A percentile compares a stretch with the other conserved stretches of the same genome.
phyloP scores from a whole-genome alignment of 805 yeast genomes.

The Zygosaccharomyces pseudorouxii region DNA sequence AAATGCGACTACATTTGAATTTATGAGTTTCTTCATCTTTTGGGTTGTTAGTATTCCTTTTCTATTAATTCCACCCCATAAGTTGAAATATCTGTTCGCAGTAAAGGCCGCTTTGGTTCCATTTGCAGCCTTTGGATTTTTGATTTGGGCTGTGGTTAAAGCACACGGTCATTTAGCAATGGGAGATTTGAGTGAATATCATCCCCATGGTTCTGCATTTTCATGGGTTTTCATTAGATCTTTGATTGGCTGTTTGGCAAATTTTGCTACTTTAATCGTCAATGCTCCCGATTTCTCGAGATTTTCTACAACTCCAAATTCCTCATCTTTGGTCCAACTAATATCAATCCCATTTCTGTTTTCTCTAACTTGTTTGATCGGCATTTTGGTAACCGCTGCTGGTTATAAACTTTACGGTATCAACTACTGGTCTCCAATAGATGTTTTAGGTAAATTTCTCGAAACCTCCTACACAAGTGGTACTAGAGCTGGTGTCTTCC shows the following conservation, averaged over 20 bases:
- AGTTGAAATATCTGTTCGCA: slow-evolving; percentile 77
- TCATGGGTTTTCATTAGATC: slow-evolving; percentile 70
- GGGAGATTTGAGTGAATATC: slow-evolving; percentile 21
- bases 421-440: slow-evolving; percentile 47
- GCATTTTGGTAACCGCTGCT: slow-evolving; percentile 76
- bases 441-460: slow-evolving; percentile 50
- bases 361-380: slow-evolving; percentile 71
- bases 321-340: slow-evolving; percentile 48
- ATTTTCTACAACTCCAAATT: slow-evolving; percentile 51
- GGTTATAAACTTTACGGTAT: slow-evolving; percentile 39
- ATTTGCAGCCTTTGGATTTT: slow-evolving; percentile 74
- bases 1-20: slow-evolving; percentile 66
- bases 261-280: slow-evolving; percentile 73
- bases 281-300: slow-evolving; percentile 84
- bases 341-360: slow-evolving; percentile 66
- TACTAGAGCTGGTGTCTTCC: slow-evolving; percentile 69
- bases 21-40: slow-evolving; percentile 72
- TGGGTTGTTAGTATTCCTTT: slow-evolving; percentile 79
- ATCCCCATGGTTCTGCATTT: slow-evolving; percentile 25
- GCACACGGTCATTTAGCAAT: slow-evolving; percentile 53
- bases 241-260: slow-evolving; percentile 69
- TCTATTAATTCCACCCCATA: slow-evolving; percentile 76
- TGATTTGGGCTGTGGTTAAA: slow-evolving; percentile 78
- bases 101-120: slow-evolving; percentile 76
- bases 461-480: slow-evolving; percentile 40